Conservation (phyloP, 306 rosid species). For the Vigna hirtella region DNA sequence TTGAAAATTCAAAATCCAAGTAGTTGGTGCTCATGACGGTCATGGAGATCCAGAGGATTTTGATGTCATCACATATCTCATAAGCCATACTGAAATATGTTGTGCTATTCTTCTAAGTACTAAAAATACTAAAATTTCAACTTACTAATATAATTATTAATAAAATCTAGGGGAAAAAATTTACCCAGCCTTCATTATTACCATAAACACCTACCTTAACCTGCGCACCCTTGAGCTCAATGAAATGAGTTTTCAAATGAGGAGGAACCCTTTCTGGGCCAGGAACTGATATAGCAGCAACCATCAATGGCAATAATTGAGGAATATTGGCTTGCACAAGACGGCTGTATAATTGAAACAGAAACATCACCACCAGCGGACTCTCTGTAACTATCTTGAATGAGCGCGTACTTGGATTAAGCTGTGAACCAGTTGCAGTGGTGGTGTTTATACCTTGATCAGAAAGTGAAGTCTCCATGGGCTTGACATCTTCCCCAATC, state of each 20-base stretch:
- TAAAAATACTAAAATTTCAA: background rate
- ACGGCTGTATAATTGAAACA: conserved; percentile 91
- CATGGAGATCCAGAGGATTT: background rate
- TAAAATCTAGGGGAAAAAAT: conserved; percentile 1
- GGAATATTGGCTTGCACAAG: conserved; percentile 97
- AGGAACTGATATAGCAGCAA: conserved; percentile 94
- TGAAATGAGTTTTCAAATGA: conserved; percentile 77
- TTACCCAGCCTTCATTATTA: conserved; percentile 13
- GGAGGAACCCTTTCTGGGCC: conserved; percentile 95
- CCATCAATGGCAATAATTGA: conserved; percentile 93
- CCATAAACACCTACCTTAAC: conserved; percentile 74
- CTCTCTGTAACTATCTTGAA: conserved; percentile 97
- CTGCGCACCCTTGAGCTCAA: conserved; percentile 97
- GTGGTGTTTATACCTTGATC: conserved; percentile 63
- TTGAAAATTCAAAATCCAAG: background rate
- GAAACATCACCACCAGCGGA: conserved; percentile 96
- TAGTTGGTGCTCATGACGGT: background rate
- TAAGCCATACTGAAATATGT: conserved; percentile 3
- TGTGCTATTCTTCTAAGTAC: background rate
- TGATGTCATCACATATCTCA: background rate
- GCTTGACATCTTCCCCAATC: conserved; percentile 76
- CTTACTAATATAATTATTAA: background rate
- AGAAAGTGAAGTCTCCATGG: conserved; percentile 75
- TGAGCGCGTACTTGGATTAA: conserved; percentile 93
- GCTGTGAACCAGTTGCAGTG: conserved; percentile 69